Evolutionary conservation across 192 early-diverging fungal genomes (phyloP), one percentile per base, ranked within the genome.

Genomic region (Backusella sp.): DNA sequence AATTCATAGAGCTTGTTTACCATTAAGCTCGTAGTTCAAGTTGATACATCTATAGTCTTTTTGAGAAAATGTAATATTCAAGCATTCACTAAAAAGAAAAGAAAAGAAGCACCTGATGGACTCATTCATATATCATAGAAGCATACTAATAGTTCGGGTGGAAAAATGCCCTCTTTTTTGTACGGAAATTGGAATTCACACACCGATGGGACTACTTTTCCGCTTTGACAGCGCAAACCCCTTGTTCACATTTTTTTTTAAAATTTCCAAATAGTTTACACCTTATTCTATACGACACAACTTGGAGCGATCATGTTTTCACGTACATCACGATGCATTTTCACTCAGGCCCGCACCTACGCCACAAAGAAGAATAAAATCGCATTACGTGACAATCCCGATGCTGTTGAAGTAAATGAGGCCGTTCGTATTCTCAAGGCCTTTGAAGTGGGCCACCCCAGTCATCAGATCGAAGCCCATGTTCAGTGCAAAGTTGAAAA

Each of bases 401-500:
- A 89, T 69, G 77, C 86, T 5, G 81, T 88, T 37, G 81, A 85
- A 0, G 69, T 90, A 5, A 71, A 80, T 15, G 66, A 81, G 19
- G 89, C 89, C 15, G 84, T 90, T 39, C 68, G 73, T 9, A 84
- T 90, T 23, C 79, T 90, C 37, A 87, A 89, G 66, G 91, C 93
- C 9, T 86, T 86, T 39, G 93, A 91, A 70, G 91, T 92, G 35
- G 91, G 90, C 19, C 85, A 86, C 76, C 92, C 90, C 30, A 70
- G 80, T 66, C 88, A 88, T 34, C 83, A 90, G 56, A 71, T 92
- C 14, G 91, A 93, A 72, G 83, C 92, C 23, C 92, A 93, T 73
- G 86, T 94, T 3, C 89, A 93, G 73, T 89, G 89, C 74, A 82
- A 84, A 74, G 87, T 90, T 19, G 94, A 94, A 68, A 94, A 94